These are phyloP conservation scores for Jamesozyma lodderae DNA, from an alignment of 805 yeast species.

Conservation along the genomic window DNA sequence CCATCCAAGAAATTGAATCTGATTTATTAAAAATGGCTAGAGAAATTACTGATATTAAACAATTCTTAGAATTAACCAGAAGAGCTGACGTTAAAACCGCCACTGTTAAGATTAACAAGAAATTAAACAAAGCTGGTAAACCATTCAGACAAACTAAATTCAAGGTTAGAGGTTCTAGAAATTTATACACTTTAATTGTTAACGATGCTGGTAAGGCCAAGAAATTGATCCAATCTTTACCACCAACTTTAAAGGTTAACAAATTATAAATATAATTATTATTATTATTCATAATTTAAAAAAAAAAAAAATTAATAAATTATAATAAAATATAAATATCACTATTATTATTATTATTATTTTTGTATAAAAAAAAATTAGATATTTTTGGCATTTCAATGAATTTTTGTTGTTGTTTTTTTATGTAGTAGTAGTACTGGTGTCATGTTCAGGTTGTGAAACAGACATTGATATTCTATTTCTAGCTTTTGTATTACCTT, in stretches of 20 bases:
- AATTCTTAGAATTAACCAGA: slow-evolving; percentile 93
- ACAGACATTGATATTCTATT: neutral
- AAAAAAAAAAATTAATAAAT: neutral
- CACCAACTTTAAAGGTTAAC: slow-evolving; percentile 79
- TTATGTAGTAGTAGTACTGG: too few relatives aligned
- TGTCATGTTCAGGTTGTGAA: neutral
- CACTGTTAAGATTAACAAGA: slow-evolving; percentile 87
- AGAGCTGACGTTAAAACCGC: slow-evolving; percentile 92
- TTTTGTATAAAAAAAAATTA: slow-evolving; percentile 5
- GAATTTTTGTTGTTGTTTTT: neutral
- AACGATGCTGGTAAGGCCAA: slow-evolving; percentile 94
- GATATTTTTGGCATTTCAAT: slow-evolving; percentile 2
- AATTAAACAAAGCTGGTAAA: slow-evolving; percentile 74
- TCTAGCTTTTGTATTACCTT: neutral
- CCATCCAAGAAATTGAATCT: too few relatives aligned
- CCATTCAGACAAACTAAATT: slow-evolving; percentile 90
- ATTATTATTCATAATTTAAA: slow-evolving; percentile 1
- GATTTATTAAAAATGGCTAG: slow-evolving; percentile 33
- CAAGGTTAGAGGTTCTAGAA: slow-evolving; percentile 95
- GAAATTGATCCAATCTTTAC: slow-evolving; percentile 95
- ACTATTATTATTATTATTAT: slow-evolving; percentile 1
- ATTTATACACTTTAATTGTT: slow-evolving; percentile 91
- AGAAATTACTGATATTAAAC: slow-evolving; percentile 94
- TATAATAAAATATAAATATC: neutral
- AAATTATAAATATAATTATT: slow-evolving; percentile 35